Evolutionary conservation across 495 filamentous ascomycete species (phyloP).

Genomic region (Cladorrhinum samala): DNA sequence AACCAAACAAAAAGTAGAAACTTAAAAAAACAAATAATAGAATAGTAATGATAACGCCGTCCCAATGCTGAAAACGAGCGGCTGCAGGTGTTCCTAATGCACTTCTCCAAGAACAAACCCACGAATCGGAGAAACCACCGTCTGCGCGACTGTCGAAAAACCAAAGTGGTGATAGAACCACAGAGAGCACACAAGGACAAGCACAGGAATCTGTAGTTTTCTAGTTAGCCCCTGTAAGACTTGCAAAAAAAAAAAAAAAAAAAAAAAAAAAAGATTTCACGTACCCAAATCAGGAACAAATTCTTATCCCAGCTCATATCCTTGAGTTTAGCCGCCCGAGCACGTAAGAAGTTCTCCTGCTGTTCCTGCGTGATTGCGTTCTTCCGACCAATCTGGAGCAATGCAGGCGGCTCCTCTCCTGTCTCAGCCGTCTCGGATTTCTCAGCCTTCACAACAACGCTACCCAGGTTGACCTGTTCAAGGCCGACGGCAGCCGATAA

Average conservation of each 20-base stretch:
- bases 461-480: no score
- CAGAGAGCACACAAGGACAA: conserved; percentile 28
- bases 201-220: conserved; percentile 49
- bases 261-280: conserved; percentile 7
- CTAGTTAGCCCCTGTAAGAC: conserved; percentile 27
- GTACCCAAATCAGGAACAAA: conserved; percentile 81
- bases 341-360: conserved; percentile 63
- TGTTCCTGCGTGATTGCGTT: conserved; percentile 60
- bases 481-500: conserved; percentile 7
- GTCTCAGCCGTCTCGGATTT: conserved; percentile 17
- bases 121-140: background rate
- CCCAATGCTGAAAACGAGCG: background rate
- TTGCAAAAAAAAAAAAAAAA: conserved; percentile 23
- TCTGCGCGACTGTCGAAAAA: background rate
- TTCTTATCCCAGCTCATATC: conserved; percentile 67
- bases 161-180: background rate
- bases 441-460: background rate
- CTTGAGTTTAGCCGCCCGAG: conserved; percentile 71
- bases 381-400: conserved; percentile 48
- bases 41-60: background rate
- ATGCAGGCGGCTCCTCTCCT: conserved; percentile 27
- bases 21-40: background rate
- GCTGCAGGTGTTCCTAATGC: background rate
- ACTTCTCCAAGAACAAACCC: background rate
- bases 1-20: background rate